Evolutionary conservation across 1,284 basidiomycete species (phyloP).

Genomic region (Ceratobasidium sp.): DNA sequence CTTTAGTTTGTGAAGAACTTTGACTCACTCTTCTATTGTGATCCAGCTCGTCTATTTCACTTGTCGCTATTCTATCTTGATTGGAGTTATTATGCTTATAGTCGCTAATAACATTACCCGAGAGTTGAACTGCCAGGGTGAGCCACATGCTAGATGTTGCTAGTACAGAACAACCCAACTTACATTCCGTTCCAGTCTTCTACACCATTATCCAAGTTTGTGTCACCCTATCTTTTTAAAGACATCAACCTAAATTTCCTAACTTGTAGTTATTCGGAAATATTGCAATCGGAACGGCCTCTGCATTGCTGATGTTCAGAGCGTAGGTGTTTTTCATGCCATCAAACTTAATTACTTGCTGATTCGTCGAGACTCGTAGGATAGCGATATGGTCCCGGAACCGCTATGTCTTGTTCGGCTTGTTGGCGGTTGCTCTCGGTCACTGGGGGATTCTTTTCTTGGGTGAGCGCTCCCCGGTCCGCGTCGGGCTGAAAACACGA

Average conservation of each 20-base stretch:
- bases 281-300: conserved; percentile 66
- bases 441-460: conserved; percentile 72
- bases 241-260: not conserved
- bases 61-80: conserved; percentile 10
- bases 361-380: too few relatives aligned
- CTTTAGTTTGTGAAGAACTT: too few relatives aligned
- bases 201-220: conserved; percentile 72
- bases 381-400: conserved; percentile 73
- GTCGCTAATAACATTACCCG: conserved; percentile 24
- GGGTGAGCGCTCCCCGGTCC: conserved; percentile 58
- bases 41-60: conserved; percentile 44
- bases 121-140: conserved; percentile 26
- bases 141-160: not conserved
- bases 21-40: conserved; percentile 36
- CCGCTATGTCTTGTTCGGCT: conserved; percentile 55
- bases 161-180: conserved; percentile 21
- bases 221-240: conserved; percentile 13
- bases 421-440: conserved; percentile 61
- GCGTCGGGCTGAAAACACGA: conserved; percentile 56
- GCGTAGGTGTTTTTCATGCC: conserved; percentile 60
- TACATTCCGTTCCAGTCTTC: conserved; percentile 50
- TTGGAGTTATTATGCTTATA: conserved; percentile 28
- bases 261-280: conserved; percentile 63
- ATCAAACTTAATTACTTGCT: too few relatives aligned
- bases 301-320: conserved; percentile 71